A percentile compares a stretch with the other conserved stretches of the same genome.
These are phyloP conservation scores for Talaromyces thailandensis DNA, from an alignment of 495 filamentous ascomycete species.

Conservation along the genomic window DNA sequence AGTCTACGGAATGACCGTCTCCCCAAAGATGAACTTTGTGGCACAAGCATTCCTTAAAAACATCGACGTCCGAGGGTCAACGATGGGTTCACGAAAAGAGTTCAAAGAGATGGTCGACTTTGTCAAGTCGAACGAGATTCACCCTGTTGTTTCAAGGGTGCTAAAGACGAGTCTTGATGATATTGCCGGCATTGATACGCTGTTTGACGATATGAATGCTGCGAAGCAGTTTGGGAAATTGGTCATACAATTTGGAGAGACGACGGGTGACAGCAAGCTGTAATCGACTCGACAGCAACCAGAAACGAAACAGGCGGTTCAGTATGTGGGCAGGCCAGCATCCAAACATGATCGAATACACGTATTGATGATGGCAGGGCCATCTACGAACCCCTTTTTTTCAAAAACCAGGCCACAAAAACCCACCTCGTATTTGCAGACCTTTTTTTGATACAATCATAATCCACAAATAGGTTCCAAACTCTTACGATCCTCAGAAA, in stretches of 20 bases:
- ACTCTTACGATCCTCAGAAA: neutral
- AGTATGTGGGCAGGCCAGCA: no score
- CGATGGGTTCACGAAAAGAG: conserved; percentile 69
- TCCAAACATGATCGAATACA: no score
- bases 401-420: neutral
- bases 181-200: conserved; percentile 51
- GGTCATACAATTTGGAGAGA: conserved; percentile 47
- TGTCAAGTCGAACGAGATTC: conserved; percentile 52
- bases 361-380: neutral
- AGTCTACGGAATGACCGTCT: conserved; percentile 70
- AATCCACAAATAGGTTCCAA: neutral
- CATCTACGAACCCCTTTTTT: neutral
- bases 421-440: neutral
- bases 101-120: conserved; percentile 72
- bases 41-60: conserved; percentile 70
- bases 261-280: conserved; percentile 30
- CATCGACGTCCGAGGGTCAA: conserved; percentile 60
- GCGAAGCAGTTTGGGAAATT: conserved; percentile 75
- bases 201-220: conserved; percentile 69
- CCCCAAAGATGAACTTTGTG: conserved; percentile 60
- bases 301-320: neutral
- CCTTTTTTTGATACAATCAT: neutral
- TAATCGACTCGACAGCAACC: conserved; percentile 12
- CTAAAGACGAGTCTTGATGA: conserved; percentile 54
- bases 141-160: conserved; percentile 53